Evolutionary conservation across 2,329 filamentous ascomycete species (phyloP).

Genomic region (Penicillium frequentans): DNA sequence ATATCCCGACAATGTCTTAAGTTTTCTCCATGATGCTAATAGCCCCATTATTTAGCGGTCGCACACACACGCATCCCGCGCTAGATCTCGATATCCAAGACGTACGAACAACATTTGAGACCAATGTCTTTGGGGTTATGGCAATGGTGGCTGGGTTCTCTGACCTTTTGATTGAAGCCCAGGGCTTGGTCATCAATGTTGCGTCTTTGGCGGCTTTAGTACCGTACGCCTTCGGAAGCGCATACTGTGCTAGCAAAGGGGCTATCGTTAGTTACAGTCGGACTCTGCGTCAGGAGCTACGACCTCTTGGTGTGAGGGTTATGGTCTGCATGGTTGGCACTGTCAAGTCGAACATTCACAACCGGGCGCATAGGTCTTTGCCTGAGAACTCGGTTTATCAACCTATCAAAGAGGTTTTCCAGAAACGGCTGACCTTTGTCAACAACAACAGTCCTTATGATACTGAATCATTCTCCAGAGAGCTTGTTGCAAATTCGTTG

Average conservation of each 20-base stretch:
- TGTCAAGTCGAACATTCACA: background rate
- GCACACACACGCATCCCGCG: background rate
- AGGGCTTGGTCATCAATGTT: background rate
- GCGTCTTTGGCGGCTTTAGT: background rate
- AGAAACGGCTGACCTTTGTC: background rate
- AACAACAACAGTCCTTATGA: background rate
- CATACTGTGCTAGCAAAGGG: background rate
- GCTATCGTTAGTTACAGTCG: constrained; percentile 1
- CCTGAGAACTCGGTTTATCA: background rate
- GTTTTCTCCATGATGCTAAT: background rate
- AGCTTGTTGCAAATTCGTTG: background rate
- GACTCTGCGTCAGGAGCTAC: background rate
- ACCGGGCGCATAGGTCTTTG: background rate
- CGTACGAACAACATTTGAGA: background rate
- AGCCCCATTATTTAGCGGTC: background rate
- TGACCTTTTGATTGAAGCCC: background rate
- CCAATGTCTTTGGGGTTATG: background rate
- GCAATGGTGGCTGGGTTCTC: background rate
- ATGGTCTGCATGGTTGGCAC: background rate
- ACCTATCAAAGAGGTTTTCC: background rate
- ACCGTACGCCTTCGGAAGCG: background rate
- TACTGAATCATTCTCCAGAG: background rate
- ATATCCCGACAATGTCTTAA: background rate
- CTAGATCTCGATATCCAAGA: background rate
- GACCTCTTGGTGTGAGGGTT: background rate